Percentiles rank a stretch among this genome's conserved stretches.
Evolutionary conservation across 371 early-diverging fungal genomes (phyloP).

Genomic region (Umbelopsis sp.): DNA sequence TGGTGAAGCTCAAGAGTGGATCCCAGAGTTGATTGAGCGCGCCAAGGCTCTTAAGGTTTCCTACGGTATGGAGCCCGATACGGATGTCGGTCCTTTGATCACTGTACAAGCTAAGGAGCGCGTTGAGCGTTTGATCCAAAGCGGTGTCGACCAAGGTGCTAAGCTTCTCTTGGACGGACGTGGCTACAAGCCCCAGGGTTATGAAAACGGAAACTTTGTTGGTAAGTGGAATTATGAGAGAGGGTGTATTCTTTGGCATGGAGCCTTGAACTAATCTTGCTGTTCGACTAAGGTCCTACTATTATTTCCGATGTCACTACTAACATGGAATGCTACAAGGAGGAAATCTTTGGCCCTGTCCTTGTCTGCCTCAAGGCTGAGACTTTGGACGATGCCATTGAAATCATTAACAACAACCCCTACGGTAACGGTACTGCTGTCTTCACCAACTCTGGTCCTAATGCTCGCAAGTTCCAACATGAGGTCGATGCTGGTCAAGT

Average conservation of each 20-base stretch:
- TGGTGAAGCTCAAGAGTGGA: conserved; percentile 86
- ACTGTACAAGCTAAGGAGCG: conserved; percentile 81
- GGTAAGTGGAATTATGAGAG: conserved; percentile 30
- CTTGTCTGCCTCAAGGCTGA: conserved; percentile 83
- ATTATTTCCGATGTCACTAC: conserved; percentile 81
- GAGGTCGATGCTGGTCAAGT: conserved; percentile 95
- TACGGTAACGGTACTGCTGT: conserved; percentile 98
- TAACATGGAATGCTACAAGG: conserved; percentile 91
- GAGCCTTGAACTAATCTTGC: no score
- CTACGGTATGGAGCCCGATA: conserved; percentile 84
- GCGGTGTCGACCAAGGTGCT: conserved; percentile 92
- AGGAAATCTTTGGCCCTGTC: conserved; percentile 98
- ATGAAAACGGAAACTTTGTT: conserved; percentile 94
- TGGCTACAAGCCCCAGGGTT: conserved; percentile 66
- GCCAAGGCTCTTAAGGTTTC: conserved; percentile 86
- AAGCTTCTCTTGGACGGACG: conserved; percentile 89
- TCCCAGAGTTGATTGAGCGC: conserved; percentile 88
- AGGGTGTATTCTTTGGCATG: no score
- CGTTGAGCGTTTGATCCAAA: conserved; percentile 80
- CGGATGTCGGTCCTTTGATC: conserved; percentile 94
- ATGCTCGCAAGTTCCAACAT: conserved; percentile 87
- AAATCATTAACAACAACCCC: conserved; percentile 87
- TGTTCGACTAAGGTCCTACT: conserved; percentile 71
- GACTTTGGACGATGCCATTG: conserved; percentile 92
- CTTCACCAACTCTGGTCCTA: conserved; percentile 90